Percentiles rank a stretch among this genome's conserved stretches.
Conservation (phyloP, 2,329 filamentous ascomycete genomes). For the Trichoderma polysporum region DNA sequence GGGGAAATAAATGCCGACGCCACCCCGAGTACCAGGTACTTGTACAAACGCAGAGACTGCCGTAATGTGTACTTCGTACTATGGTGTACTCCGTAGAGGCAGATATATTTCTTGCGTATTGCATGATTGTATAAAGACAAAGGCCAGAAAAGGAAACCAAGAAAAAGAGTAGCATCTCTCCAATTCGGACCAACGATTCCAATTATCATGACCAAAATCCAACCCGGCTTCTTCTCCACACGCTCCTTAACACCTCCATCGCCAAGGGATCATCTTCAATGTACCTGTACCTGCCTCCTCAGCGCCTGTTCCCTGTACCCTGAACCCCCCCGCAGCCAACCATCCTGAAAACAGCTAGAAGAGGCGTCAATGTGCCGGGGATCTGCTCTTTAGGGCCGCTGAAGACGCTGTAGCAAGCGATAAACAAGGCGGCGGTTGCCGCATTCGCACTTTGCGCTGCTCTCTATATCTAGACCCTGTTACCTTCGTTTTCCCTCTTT, state of each 20-base stretch:
- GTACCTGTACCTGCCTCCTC: conserved; percentile 1
- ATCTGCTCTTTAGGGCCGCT: conserved; percentile 11
- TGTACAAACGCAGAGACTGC: neutral
- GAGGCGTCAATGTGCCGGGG: conserved; percentile 15
- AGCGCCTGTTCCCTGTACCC: neutral
- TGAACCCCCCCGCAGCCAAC: conserved; percentile 5
- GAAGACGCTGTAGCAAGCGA: neutral
- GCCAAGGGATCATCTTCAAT: neutral
- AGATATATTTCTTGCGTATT: neutral
- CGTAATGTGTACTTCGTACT: neutral
- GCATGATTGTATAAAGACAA: neutral
- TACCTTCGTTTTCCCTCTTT: neutral
- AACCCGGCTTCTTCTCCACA: neutral
- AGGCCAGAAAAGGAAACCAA: neutral
- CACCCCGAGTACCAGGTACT: neutral
- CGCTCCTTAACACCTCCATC: neutral
- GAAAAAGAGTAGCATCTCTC: neutral
- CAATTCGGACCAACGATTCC: neutral
- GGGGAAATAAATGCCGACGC: conserved; percentile 12
- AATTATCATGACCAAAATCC: neutral
- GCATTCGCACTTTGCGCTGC: neutral
- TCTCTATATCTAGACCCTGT: conserved; percentile 9
- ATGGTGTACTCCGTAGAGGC: too few species aligned
- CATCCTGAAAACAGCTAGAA: conserved; percentile 14
- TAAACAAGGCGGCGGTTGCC: neutral